phyloP scores from a whole-genome alignment of 2,329 filamentous ascomycete species.

The Clathrospora elynae region DNA sequence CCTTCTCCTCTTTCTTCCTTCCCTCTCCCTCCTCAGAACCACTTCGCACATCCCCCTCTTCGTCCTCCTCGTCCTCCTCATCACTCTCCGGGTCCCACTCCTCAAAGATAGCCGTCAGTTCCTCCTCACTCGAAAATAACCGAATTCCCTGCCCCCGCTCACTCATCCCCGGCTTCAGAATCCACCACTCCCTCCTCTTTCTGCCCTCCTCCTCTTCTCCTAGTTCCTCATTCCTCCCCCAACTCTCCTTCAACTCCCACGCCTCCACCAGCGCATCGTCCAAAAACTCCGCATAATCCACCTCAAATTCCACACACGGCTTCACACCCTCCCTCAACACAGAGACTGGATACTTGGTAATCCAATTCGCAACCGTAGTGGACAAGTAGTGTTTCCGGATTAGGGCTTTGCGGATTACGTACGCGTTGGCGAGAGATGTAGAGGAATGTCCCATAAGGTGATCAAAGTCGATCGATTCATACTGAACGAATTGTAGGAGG shows the following conservation, averaged over 20 bases:
- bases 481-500: conserved; percentile 79
- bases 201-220: conserved; percentile 41
- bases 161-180: conserved; percentile 96
- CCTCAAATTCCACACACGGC: conserved; percentile 82
- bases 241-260: conserved; percentile 81
- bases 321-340: conserved; percentile 73
- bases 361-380: conserved; percentile 81
- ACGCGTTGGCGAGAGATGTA: conserved; percentile 78
- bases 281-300: conserved; percentile 95
- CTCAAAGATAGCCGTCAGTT: conserved; percentile 87
- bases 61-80: conserved; percentile 60
- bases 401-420: conserved; percentile 92
- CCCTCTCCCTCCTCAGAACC: conserved; percentile 36
- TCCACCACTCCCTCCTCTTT: conserved; percentile 81
- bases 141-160: conserved; percentile 92
- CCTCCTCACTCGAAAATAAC: conserved; percentile 82
- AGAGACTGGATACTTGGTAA: conserved; percentile 78
- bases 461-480: conserved; percentile 87
- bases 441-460: conserved; percentile 66
- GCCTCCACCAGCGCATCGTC: conserved; percentile 91
- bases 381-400: conserved; percentile 95
- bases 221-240: conserved; percentile 66
- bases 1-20: conserved; percentile 44
- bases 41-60: conserved; percentile 46
- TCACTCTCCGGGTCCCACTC: conserved; percentile 81